Base-by-base conservation (phyloP, 768 basidiomycete species). In the Naganishia kalamii region DNA sequence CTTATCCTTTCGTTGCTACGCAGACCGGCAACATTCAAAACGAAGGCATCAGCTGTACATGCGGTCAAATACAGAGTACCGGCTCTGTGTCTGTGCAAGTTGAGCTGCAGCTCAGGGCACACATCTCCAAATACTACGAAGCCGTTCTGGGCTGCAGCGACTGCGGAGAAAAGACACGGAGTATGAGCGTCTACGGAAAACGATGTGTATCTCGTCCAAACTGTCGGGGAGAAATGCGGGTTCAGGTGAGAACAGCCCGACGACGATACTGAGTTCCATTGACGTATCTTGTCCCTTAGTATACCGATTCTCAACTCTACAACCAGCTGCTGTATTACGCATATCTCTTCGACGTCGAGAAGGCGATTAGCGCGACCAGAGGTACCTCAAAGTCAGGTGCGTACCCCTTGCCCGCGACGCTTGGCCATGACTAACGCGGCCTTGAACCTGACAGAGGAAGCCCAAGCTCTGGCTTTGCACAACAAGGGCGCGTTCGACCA, bases 131-230 rank as follows among this genome's bases (percentile, higher is more conserved):
- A 70, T 97, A 93, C 77, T 98, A 99, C 73, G 85, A 96, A 71
- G 86, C 86, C 0, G 93, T 89, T 89, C 87, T 84, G 0, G 80
- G 88, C 5, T 99, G 96, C 78, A 84, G 92, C 70, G 96, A 97
- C 67, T 99, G 96, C 73, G 84, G 84, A 10, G 82, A 85, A 66
- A 84, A 89, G 40, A 92, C 94, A n/a, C 82, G 96, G 21, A 89
- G 87, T 83, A 94, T 97, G 90, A 82, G 88, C 37, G 90, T 97
- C 0, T 93, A 92, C 75, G 92, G 91, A 6, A 83, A 86, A 33
- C 81, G 87, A 54, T 99, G 96, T 75, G 74, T 92, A 62, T 83
- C 84, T 49, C 79, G 76, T 30, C 71, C 71, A 6, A 85, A 83
- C 11, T 94, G 92, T 77, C 81, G 78, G 66, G 89, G 89, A 2